Evolutionary conservation across 2,329 filamentous ascomycete species (phyloP), one percentile per base, ranked within the genome.

Genomic region (Paradendryphiella salina): DNA sequence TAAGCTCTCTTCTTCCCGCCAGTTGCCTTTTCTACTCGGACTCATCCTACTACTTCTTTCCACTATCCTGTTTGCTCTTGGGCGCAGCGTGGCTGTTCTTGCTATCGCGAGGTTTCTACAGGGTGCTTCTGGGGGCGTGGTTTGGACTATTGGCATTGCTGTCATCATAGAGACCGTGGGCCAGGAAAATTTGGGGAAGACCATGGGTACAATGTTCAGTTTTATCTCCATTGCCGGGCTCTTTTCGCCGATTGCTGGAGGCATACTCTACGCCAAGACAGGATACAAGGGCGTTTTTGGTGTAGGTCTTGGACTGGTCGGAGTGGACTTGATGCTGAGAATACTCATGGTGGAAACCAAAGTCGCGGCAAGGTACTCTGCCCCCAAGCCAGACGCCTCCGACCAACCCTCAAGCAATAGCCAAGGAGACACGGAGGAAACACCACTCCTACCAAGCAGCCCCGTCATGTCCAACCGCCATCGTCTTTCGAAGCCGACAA

Each of bases 271-370:
- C 63, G 75, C 80, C 21, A 80, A 80, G 59, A 77, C 79, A 0
- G 85, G 84, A 2, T 82, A 82, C 60, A 64, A 69, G 10, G 83
- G 82, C 0, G 83, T 87, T 0, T 86, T 86, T 63, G 79, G 77
- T 0, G 70, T 86, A 18, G 80, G 78, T 0, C 76, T 83, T 39
- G 79, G 73, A 0, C 66, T 87, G 7, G 65, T 87, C 1, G 76
- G 63, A 0, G 52, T 86, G 13, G 85, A 87, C 65, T 81, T 87
- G 51, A 47, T 82, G 17, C 80, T 86, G 77, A 79, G 85, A 10
- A 60, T 84, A 0, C 64, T 83, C 4, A 76, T 87, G 44, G 77
- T 87, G n/a, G 85, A 87, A 68, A 85, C 84, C 69, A 84, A 82
- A 63, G 76, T 78, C 1, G 82, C 83, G 0, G 67, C 66, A 7